These are phyloP conservation scores for Pseudogymnoascus sp. DNA, from an alignment of 2,329 filamentous ascomycete genomes.

Conservation along the genomic window DNA sequence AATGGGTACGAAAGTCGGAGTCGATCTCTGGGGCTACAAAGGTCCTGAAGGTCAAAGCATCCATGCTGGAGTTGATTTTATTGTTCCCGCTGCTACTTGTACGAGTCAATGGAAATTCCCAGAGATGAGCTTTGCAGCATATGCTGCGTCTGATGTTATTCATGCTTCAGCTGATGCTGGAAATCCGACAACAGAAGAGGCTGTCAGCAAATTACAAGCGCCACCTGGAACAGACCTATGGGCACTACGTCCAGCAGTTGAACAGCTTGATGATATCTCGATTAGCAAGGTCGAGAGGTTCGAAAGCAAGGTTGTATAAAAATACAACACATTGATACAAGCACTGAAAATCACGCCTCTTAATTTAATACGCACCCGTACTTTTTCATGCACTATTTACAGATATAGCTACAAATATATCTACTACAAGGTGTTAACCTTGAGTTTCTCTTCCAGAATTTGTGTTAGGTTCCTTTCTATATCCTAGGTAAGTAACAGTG, in stretches of 20 bases:
- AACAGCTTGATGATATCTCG: constrained; percentile 20
- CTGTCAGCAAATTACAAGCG: constrained; percentile 13
- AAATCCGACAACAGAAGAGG: constrained; percentile 14
- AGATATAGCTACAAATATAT: too few relatives aligned
- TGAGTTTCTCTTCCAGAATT: too few relatives aligned
- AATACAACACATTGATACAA: too few relatives aligned
- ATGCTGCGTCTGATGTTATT: constrained; percentile 23
- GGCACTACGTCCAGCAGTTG: constrained; percentile 22
- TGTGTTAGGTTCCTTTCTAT: too few relatives aligned
- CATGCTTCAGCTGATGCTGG: constrained; percentile 21
- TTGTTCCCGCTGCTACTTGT: constrained; percentile 22
- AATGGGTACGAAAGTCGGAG: constrained; percentile 19
- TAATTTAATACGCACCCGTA: too few relatives aligned
- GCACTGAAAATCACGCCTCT: too few relatives aligned
- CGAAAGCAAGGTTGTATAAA: too few relatives aligned
- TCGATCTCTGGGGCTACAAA: constrained; percentile 20
- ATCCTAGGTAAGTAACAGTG: too few relatives aligned
- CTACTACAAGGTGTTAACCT: too few relatives aligned
- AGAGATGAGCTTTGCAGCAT: constrained; percentile 20
- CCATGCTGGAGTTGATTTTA: constrained; percentile 18
- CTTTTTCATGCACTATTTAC: too few relatives aligned
- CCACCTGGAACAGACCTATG: constrained; percentile 24
- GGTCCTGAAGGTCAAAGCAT: constrained; percentile 21
- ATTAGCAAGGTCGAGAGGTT: too few relatives aligned
- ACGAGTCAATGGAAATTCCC: constrained; percentile 17